A percentile compares a stretch with the other conserved stretches of the same genome.
Evolutionary conservation across 2,329 filamentous ascomycete species (phyloP).

Genomic region (Dothistroma septosporum): DNA sequence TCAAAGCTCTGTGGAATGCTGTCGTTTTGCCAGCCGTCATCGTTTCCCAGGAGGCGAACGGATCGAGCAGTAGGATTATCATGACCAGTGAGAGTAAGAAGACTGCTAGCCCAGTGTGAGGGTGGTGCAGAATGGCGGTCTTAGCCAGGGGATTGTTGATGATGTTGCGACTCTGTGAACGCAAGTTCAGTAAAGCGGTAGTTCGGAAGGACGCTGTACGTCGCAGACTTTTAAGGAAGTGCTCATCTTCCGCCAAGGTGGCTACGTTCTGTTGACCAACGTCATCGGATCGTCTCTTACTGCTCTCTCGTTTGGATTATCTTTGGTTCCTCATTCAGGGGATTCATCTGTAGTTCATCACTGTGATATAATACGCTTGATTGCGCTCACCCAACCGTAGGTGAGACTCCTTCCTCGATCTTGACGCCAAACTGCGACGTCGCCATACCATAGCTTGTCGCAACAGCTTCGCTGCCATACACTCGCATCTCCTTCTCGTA

Average conservation of each 20-base stretch:
- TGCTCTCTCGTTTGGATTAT: not conserved
- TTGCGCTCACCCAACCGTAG: slow-evolving; percentile 5
- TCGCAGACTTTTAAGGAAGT: not conserved
- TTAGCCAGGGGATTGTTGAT: no score
- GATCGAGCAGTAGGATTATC: not conserved
- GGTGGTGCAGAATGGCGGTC: not conserved
- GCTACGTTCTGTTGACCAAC: not conserved
- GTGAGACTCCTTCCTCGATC: slow-evolving; percentile 16
- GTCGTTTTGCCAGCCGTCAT: not conserved
- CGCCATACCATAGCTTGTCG: slow-evolving; percentile 51
- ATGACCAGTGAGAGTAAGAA: not conserved
- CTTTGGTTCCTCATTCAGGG: not conserved
- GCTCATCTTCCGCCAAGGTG: not conserved
- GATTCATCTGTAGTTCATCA: not conserved
- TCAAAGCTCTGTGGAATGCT: not conserved
- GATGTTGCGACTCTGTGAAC: no score
- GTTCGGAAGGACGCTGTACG: not conserved
- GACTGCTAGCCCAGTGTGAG: not conserved
- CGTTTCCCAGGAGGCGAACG: not conserved
- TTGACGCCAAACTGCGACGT: slow-evolving; percentile 36
- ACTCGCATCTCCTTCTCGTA: slow-evolving; percentile 44
- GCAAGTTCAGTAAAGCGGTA: not conserved
- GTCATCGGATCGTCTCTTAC: not conserved
- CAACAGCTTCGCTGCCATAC: slow-evolving; percentile 55
- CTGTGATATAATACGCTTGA: not conserved